Percentiles rank a stretch among this genome's conserved stretches.
Conservation (phyloP, 2,329 filamentous ascomycete species). For the Cordyceps javanica region DNA sequence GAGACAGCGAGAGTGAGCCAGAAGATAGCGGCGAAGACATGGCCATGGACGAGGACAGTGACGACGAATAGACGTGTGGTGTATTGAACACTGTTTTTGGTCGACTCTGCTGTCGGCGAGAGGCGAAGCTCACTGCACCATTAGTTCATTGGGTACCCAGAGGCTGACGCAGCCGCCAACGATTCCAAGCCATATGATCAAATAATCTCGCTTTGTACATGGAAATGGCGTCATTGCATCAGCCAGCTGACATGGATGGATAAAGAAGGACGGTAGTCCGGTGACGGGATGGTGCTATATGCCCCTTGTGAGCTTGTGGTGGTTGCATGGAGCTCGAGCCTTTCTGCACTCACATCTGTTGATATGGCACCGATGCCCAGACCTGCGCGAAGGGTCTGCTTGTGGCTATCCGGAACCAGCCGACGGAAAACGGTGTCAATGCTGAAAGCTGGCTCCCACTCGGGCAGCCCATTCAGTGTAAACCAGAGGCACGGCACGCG, state of each 20-base stretch:
- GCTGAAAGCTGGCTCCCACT: slow-evolving; percentile 50
- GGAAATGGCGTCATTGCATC: slow-evolving; percentile 67
- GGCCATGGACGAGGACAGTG: slow-evolving; percentile 64
- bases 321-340: slow-evolving; percentile 2
- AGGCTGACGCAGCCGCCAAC: slow-evolving; percentile 76
- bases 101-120: not conserved
- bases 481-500: slow-evolving; percentile 73
- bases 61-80: slow-evolving; percentile 54
- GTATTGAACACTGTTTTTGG: not conserved
- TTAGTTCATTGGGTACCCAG: slow-evolving; percentile 67
- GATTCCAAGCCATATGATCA: slow-evolving; percentile 84
- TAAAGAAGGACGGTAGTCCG: slow-evolving; percentile 74
- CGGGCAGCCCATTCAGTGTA: slow-evolving; percentile 52
- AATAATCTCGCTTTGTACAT: slow-evolving; percentile 61
- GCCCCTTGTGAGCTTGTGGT: not conserved
- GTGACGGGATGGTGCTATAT: slow-evolving; percentile 75
- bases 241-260: slow-evolving; percentile 87
- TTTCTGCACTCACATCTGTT: slow-evolving; percentile 57
- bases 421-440: slow-evolving; percentile 65
- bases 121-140: slow-evolving; percentile 26
- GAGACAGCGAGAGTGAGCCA: slow-evolving; percentile 58
- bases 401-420: slow-evolving; percentile 63
- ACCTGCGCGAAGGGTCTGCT: slow-evolving; percentile 47
- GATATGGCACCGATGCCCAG: slow-evolving; percentile 69
- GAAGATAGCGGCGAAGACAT: slow-evolving; percentile 63